Base-by-base conservation (phyloP, 257 asterid genomes). In the Plantago elongata region DNA sequence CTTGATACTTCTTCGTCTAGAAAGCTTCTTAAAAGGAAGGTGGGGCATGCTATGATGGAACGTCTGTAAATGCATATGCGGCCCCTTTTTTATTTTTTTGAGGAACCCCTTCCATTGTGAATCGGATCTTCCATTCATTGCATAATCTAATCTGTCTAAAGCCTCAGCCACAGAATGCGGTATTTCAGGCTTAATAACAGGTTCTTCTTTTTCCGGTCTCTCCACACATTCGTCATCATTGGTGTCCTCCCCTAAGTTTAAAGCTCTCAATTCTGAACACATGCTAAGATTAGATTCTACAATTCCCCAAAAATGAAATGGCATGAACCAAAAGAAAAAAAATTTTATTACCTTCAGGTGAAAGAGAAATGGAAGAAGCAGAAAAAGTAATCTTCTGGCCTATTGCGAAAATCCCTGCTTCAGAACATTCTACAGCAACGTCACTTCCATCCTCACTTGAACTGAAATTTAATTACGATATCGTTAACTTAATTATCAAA, bases 31-130 rank as follows among this genome's bases (percentile, higher is more conserved):
- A 74, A 89, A 34, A 67, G 84, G 85, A 48, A 89, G 62, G 67
- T 91, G 88, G 62, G 99, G 96, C 45, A 90, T 68, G 66, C 37
- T 71, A 13, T 88, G 88, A 73, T 91, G 95, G 74, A 86, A 84
- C 0, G 87, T 59, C 69, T 85, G 81, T 58, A 82, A 71, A 72
- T 74, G 72, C 74, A 74, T 62, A 11, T 68, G 51, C 0, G 96
- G 81, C 27, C 86, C 95, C 66, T 87, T 93, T 72, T 79, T 86
- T 12, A 93, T 76, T 70, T 81, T 93, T n/a, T 83, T 82, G 38
- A 93, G 75, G 64, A 89, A 93, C 37, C 90, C 97, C 42, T 75
- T 84, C 97, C 93, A 93, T 62, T 85, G 96, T 42, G 96, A 78
- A 57, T 85, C 83, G 0, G 54, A 0, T 69, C 80, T 83, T 0